Evolutionary conservation across 176 grass and related monocot genomes (phyloP), one percentile per base, ranked within the genome.

Genomic region (Thalia dealbata): DNA sequence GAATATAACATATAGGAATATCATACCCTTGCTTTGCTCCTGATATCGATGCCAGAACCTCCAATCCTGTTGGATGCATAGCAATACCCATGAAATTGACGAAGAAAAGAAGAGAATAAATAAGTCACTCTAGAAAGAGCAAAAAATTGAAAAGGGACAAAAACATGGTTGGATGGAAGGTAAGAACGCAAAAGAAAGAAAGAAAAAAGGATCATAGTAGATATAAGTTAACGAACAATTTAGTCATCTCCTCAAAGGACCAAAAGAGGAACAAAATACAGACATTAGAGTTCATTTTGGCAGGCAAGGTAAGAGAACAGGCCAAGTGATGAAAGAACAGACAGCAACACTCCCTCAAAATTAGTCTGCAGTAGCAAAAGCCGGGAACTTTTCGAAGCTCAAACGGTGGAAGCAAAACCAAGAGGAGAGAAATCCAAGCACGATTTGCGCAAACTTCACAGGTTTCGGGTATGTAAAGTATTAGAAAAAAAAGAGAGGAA

Each of bases 21-120:
- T 32, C 28, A 6, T 65, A 65, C 62, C 62, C 62, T 65, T 29
- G 62, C 62, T 65, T 65, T 65, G 62, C 62, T 65, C 26, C 62
- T 35, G 27, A 65, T 5, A 26, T 65, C 62, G 0, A 7, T 32
- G 28, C 62, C 62, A 65, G 62, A 65, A 32, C 62, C 62, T 18
- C 62, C 62, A 30, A 65, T 27, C 62, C 62, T 65, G 62, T 65
- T 32, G 27, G 27, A 65, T 65, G 8, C 13, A 64, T 7, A 30
- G 3, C 61, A 64, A 14, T 29, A 64, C 25, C 14, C 61, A 16
- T 16, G 25, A 64, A 29, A 29, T 16, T 56, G 9, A 14, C 3
- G 60, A 23, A 63, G 12, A 13, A 63, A 63, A 63, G 26, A 23
- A 14, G 22, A 62, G 26, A 27, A 27, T 12, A 27, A 62, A 62